Percentiles rank a stretch among this genome's conserved stretches.
Conservation (phyloP, 192 early-diverging fungal species). For the Backusella mclennaniae region DNA sequence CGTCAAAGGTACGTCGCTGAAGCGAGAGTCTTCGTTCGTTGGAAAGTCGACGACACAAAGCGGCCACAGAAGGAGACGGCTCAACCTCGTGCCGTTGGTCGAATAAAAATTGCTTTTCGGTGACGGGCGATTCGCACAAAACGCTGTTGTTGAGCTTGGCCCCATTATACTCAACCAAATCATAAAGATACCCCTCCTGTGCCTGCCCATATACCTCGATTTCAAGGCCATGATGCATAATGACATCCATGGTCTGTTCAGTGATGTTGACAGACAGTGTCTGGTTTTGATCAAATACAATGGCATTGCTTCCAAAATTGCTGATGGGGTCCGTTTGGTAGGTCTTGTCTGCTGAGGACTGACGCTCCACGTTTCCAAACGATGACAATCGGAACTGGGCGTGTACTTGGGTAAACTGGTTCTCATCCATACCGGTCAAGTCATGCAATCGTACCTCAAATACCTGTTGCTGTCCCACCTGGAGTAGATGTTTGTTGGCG, state of each 20-base stretch:
- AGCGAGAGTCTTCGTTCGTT: background rate
- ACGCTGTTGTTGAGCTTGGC: background rate
- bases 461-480: conserved; percentile 45
- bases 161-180: conserved; percentile 28
- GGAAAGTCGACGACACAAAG: background rate
- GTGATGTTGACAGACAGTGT: conserved; percentile 46
- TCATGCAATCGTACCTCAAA: conserved; percentile 63
- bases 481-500: background rate
- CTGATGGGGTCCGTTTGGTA: conserved; percentile 59
- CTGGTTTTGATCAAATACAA: conserved; percentile 55
- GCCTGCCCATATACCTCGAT: conserved; percentile 53
- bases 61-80: background rate
- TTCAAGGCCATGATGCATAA: conserved; percentile 37
- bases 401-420: conserved; percentile 63
- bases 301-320: conserved; percentile 49
- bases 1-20: conserved; percentile 42
- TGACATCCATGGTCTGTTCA: conserved; percentile 37
- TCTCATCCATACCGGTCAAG: conserved; percentile 54
- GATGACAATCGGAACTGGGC: conserved; percentile 64
- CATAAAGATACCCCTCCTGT: conserved; percentile 11
- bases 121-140: background rate
- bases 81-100: background rate
- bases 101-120: background rate
- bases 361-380: conserved; percentile 47
- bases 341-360: conserved; percentile 45